These are phyloP conservation scores for Tolypocladium album DNA, from an alignment of 2,329 filamentous ascomycete genomes.

Conservation along the genomic window DNA sequence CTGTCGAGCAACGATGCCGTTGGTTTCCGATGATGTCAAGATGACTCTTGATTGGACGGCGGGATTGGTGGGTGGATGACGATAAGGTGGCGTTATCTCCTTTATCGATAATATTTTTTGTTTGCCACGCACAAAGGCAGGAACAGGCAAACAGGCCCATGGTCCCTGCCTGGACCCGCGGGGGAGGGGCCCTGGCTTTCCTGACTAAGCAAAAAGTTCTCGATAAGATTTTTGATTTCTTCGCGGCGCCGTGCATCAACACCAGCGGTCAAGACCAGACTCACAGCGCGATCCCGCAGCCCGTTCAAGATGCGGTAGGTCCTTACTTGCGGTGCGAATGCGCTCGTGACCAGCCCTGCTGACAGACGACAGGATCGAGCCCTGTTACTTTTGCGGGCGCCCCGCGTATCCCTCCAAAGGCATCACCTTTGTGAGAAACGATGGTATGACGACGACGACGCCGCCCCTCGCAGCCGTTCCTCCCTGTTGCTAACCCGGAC, in stretches of 20 bases:
- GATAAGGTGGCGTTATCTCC: neutral
- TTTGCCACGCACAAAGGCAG: neutral
- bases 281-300: neutral
- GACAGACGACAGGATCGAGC: slow-evolving; percentile 25
- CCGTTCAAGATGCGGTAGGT: slow-evolving; percentile 4
- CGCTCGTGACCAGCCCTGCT: neutral
- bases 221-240: slow-evolving; percentile 2
- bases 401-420: slow-evolving; percentile 46
- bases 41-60: slow-evolving; percentile 1
- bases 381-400: slow-evolving; percentile 35
- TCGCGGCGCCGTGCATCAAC: neutral
- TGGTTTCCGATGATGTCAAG: slow-evolving; percentile 5
- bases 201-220: slow-evolving; percentile 4
- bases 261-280: slow-evolving; percentile 1
- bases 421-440: slow-evolving; percentile 40
- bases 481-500: neutral
- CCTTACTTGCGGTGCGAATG: too few relatives aligned
- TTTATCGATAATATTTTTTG: neutral
- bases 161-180: neutral
- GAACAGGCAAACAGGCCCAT: neutral
- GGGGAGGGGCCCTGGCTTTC: neutral
- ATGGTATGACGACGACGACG: slow-evolving; percentile 20
- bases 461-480: slow-evolving; percentile 1
- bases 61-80: neutral
- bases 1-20: slow-evolving; percentile 1